Evolutionary conservation across 177 flowering plant genomes (phyloP).

Genomic region (Vitis hybrid): DNA sequence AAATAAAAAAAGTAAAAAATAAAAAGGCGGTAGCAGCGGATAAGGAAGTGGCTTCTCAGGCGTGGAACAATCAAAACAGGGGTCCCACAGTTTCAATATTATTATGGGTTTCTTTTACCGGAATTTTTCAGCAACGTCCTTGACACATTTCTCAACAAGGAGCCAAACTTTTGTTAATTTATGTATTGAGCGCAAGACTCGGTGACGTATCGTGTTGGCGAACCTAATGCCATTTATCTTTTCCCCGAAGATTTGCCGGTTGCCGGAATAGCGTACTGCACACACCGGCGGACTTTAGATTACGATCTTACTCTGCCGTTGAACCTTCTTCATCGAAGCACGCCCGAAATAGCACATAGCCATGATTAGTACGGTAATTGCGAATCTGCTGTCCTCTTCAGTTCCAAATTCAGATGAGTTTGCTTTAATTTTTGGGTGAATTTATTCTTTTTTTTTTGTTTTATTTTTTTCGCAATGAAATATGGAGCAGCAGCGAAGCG

Average conservation of each 20-base stretch:
- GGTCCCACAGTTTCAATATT: not conserved
- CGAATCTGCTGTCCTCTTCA: constrained; percentile 13
- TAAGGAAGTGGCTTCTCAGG: not conserved
- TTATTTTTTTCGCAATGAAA: constrained; percentile 1
- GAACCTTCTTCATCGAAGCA: constrained; percentile 10
- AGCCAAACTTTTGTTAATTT: no score
- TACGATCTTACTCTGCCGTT: no score
- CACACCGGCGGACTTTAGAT: no score
- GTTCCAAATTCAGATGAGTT: not conserved
- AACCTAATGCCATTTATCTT: no score
- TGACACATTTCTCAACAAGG: no score
- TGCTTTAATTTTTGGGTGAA: not conserved
- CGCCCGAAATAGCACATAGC: not conserved
- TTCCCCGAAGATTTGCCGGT: no score
- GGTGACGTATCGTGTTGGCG: not conserved
- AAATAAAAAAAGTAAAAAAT: not conserved
- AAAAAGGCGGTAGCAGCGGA: not conserved
- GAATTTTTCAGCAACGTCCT: no score
- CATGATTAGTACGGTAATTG: constrained; percentile 42
- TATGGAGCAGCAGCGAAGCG: constrained; percentile 65
- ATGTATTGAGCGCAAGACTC: no score
- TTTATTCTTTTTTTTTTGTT: not conserved
- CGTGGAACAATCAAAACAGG: not conserved
- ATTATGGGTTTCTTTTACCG: no score
- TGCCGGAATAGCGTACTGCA: no score